A percentile compares a stretch with the other conserved stretches of the same genome.
Conservation (phyloP, 148 eudicot species). For the Suaeda aralocaspica region DNA sequence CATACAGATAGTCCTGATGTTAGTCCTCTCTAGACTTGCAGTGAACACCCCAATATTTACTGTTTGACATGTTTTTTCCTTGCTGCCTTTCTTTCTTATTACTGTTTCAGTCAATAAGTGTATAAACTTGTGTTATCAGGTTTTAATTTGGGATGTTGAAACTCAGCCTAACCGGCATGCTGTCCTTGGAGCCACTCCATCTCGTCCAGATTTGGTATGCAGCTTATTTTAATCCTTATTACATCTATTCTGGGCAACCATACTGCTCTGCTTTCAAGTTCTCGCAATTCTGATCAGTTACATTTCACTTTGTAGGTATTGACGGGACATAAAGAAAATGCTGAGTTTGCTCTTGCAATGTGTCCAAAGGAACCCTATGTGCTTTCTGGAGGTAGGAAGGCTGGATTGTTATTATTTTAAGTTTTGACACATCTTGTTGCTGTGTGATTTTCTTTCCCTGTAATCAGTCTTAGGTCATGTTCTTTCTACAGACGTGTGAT, state of each 20-base stretch:
- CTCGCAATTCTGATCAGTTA: background rate
- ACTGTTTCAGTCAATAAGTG: background rate
- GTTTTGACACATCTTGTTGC: background rate
- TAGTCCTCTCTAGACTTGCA: conserved; percentile 23
- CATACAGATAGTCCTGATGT: conserved; percentile 96
- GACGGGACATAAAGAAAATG: conserved; percentile 92
- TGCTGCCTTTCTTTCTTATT: background rate
- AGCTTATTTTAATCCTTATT: background rate
- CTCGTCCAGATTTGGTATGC: conserved; percentile 86
- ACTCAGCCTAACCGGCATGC: conserved; percentile 88
- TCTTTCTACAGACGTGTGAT: background rate
- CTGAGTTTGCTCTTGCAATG: conserved; percentile 95
- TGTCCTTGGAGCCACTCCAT: conserved; percentile 67
- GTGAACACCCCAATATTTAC: background rate
- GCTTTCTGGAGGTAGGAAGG: conserved; percentile 82
- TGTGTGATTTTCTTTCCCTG: background rate
- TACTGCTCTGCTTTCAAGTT: background rate
- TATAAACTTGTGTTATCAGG: conserved; percentile 33
- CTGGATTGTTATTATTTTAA: background rate
- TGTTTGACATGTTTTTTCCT: background rate
- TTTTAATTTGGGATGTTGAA: conserved; percentile 91
- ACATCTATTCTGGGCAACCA: conserved; percentile 1
- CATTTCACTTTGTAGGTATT: conserved; percentile 46
- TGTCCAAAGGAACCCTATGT: conserved; percentile 87
- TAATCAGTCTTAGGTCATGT: background rate